Base-by-base conservation (phyloP, 345 rosid genomes). In the Melaleuca quinquenervia region DNA sequence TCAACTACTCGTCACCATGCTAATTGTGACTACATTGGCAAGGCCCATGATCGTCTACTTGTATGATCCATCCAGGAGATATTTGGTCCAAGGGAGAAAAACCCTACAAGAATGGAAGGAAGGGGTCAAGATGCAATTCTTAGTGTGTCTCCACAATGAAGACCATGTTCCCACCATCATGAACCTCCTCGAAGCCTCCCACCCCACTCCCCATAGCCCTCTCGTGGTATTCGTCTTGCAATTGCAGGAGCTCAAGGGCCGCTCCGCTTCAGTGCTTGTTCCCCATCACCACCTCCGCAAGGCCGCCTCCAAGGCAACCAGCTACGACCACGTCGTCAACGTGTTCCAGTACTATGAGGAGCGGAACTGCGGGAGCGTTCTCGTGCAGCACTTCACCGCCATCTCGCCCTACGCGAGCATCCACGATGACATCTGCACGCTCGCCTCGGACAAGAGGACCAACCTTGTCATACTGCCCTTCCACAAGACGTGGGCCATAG, bases 51-150 rank as follows among this genome's bases (percentile, higher is more conserved):
- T 90, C 4, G 85, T 80, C 84, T 44, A 85, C 36, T 45, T 91
- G 20, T 90, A 90, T 32, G 91, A 90, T 84, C 93, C 93, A 11
- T 87, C 91, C 36, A 87, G 82, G 82, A 89, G 88, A 84, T 91
- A 84, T 86, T 41, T 84, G 52, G 84, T 85, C 26, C 55, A 86
- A 51, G 83, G 74, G 49, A 87, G 91, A 52, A 85, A 87, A 76
- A 87, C 89, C 52, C 83, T 91, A 32, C 84, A 52, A 27, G 87
- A 88, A 44, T 82, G 78, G 20, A 80, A 48, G 11, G 86, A 76
- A 11, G 82, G 85, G 27, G 84, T 52, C 52, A 84, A 87, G 84
- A 85, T 91, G 18, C 86, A 89, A 8, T 51, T 90, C 22, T 87
- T 91, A 29, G 87, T 87, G 11, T 91, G 93, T 48, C 29, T 91